Percentiles rank a stretch among this genome's conserved stretches.
These are phyloP conservation scores for Corylus avellana DNA, from an alignment of 306 rosid species.

Conservation along the genomic window DNA sequence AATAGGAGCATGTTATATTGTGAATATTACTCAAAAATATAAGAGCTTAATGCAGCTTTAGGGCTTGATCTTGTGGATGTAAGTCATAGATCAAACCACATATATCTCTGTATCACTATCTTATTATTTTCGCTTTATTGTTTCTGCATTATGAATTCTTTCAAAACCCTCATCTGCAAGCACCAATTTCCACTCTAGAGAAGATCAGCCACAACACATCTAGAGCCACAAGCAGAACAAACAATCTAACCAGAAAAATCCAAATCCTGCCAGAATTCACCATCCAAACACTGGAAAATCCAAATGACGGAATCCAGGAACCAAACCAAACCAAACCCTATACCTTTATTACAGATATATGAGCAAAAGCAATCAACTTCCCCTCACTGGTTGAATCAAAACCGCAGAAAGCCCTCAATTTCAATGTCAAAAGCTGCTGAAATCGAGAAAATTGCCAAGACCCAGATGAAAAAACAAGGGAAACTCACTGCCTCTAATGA, in stretches of 20 bases:
- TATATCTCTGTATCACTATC: too few relatives aligned
- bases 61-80: too few relatives aligned
- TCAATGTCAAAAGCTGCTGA: conserved; percentile 4
- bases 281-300: background rate
- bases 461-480: conserved; percentile 28
- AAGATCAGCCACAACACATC: background rate
- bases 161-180: conserved; percentile 15
- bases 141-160: too few relatives aligned
- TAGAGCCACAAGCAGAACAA: background rate
- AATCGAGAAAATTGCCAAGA: conserved; percentile 3
- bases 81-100: too few relatives aligned
- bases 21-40: too few relatives aligned
- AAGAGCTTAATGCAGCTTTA: too few relatives aligned
- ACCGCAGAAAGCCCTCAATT: conserved; percentile 9
- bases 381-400: conserved; percentile 5
- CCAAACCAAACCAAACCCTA: conserved; percentile 14
- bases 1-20: too few relatives aligned
- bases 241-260: conserved; percentile 4
- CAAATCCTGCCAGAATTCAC: conserved; percentile 18
- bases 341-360: background rate
- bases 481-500: conserved; percentile 20
- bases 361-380: conserved; percentile 10
- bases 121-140: too few relatives aligned
- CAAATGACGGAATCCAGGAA: conserved; percentile 24
- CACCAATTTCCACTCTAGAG: conserved; percentile 21